Conservation (phyloP, 1,284 basidiomycete species). For the Omphalotus olearius region DNA sequence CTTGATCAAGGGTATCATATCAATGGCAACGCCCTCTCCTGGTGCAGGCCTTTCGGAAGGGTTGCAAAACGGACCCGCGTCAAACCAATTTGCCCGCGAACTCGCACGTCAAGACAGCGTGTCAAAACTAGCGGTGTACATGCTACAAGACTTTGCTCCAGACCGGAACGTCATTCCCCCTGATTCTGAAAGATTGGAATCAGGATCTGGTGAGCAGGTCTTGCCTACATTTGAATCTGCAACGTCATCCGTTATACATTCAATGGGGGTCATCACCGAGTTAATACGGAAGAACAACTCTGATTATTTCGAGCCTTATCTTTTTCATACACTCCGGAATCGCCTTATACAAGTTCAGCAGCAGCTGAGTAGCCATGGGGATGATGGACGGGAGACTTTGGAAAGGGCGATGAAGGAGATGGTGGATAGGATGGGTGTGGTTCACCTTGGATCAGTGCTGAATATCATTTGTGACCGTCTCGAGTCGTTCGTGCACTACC, state of each 20-base stretch:
- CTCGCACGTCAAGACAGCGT: slow-evolving; percentile 80
- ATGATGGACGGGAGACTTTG: slow-evolving; percentile 62
- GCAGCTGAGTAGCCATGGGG: slow-evolving; percentile 29
- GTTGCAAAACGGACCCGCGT: slow-evolving; percentile 65
- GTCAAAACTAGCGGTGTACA: slow-evolving; percentile 72
- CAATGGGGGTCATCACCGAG: slow-evolving; percentile 91
- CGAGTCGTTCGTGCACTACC: slow-evolving; percentile 67
- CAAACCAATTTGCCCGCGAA: slow-evolving; percentile 88
- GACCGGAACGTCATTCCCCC: slow-evolving; percentile 14
- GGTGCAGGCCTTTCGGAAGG: slow-evolving; percentile 65
- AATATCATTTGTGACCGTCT: slow-evolving; percentile 75
- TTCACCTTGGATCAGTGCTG: slow-evolving; percentile 86
- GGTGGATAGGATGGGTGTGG: slow-evolving; percentile 89
- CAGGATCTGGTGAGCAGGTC: slow-evolving; percentile 17
- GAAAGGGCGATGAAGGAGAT: slow-evolving; percentile 85
- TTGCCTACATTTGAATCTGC: slow-evolving; percentile 72
- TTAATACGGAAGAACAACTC: slow-evolving; percentile 98
- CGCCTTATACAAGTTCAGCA: slow-evolving; percentile 86
- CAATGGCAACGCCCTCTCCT: slow-evolving; percentile 88
- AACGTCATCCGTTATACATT: slow-evolving; percentile 86
- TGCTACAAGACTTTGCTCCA: slow-evolving; percentile 66
- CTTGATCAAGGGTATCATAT: slow-evolving; percentile 92
- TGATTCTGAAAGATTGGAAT: neutral
- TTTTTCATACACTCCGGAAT: slow-evolving; percentile 94
- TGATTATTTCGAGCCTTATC: slow-evolving; percentile 97